Evolutionary conservation across 495 filamentous ascomycete species (phyloP).

Genomic region (Penicillium macrosclerotiorum): DNA sequence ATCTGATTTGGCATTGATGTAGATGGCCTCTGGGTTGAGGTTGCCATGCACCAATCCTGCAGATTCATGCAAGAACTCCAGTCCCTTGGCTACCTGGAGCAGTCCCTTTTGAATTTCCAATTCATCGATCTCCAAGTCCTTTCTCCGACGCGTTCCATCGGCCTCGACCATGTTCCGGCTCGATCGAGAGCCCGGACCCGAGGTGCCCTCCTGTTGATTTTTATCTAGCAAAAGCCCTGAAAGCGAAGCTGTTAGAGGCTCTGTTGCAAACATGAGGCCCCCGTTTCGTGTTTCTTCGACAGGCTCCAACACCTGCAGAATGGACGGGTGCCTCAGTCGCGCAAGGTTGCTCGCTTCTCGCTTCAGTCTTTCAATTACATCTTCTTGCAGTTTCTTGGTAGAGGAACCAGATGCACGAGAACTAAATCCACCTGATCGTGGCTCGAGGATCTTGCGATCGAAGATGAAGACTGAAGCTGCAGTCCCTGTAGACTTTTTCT

Average conservation of each 20-base stretch:
- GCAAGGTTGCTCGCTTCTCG: conserved; percentile 87
- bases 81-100: conserved; percentile 85
- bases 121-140: conserved; percentile 94
- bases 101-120: conserved; percentile 96
- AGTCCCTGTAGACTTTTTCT: conserved; percentile 89
- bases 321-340: conserved; percentile 80
- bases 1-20: conserved; percentile 94
- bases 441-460: conserved; percentile 80
- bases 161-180: conserved; percentile 80
- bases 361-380: conserved; percentile 85
- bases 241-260: conserved; percentile 84
- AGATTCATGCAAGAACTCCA: conserved; percentile 96
- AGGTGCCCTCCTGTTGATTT: conserved; percentile 75
- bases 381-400: conserved; percentile 77
- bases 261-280: conserved; percentile 93
- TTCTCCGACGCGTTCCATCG: conserved; percentile 66
- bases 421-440: conserved; percentile 56
- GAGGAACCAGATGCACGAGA: conserved; percentile 62
- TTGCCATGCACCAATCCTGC: conserved; percentile 92
- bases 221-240: conserved; percentile 81
- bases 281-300: conserved; percentile 90
- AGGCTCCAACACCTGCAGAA: conserved; percentile 90
- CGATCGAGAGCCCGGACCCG: conserved; percentile 58
- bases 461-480: conserved; percentile 91
- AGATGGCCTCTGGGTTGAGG: conserved; percentile 90